Conservation (phyloP, 306 rosid species). For the Citrullus amarus region DNA sequence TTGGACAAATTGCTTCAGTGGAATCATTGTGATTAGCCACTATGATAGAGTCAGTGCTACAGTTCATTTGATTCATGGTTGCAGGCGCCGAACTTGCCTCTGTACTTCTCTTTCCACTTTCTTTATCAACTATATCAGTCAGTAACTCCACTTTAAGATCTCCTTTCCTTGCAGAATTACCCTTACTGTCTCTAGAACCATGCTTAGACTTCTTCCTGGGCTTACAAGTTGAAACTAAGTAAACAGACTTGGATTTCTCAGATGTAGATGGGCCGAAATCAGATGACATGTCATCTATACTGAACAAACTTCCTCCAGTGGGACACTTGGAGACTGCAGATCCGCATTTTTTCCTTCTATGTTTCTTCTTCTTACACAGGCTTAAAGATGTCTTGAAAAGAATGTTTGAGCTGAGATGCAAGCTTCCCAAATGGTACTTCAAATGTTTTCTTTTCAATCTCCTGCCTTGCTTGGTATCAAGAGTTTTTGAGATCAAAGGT, state of each 20-base stretch:
- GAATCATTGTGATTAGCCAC: conserved; percentile 19
- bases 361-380: conserved; percentile 37
- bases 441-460: conserved; percentile 38
- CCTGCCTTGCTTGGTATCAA: conserved; percentile 22
- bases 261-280: conserved; percentile 49
- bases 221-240: conserved; percentile 7
- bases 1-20: conserved; percentile 11
- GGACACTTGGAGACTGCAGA: conserved; percentile 13
- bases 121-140: conserved; percentile 22
- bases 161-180: background rate
- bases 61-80: conserved; percentile 20
- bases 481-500: conserved; percentile 14
- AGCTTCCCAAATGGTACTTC: conserved; percentile 25
- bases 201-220: conserved; percentile 25
- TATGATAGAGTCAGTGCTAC: conserved; percentile 9
- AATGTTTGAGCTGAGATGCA: conserved; percentile 33
- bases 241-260: conserved; percentile 17
- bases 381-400: conserved; percentile 28
- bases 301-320: conserved; percentile 14
- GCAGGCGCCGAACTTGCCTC: conserved; percentile 33
- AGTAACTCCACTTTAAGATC: conserved; percentile 17
- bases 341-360: conserved; percentile 31
- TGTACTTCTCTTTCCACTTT: conserved; percentile 23
- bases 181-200: conserved; percentile 17
- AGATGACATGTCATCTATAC: conserved; percentile 19